Evolutionary conservation across 768 basidiomycete species (phyloP), one percentile per base, ranked within the genome.

Genomic region (Leucocoprinus sp.): DNA sequence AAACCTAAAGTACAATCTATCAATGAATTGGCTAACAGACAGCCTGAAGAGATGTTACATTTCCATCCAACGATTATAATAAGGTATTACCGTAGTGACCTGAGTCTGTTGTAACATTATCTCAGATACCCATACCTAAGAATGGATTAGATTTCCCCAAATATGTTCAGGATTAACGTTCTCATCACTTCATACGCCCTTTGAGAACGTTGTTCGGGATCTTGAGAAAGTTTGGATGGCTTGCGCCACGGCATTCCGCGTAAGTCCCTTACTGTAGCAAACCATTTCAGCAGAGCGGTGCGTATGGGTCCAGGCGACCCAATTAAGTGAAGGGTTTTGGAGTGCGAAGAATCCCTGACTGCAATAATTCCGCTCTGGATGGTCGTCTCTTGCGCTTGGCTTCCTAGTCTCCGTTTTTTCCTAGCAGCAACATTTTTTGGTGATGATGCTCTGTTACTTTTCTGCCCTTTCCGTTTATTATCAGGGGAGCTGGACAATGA

Each of bases 101-200:
- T 95, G 92, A 0, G 93, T 97, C 63, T 98, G 93, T 62, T 98
- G 93, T 2, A 93, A 71, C 93, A 96, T 96, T 47, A 96, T 82
- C 65, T 97, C 91, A 11, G 83, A 88, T 18, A 92, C 72, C 86
- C 88, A 90, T 19, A 91, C 85, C 87, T 87, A 53, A 12, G 22
- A 19, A 42, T 26, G 43, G 18, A 43, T 34, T 29, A 35, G 22
- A 37, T 41, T 40, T 8, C 8, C 36, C 26, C 14, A 41, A 24
- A 17, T 36, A n/a, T 22, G 37, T 31, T 35, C 35, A 37, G n/a
- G 29, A 45, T 31, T 7, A 31, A 31, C 31, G n/a, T 12, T 31
- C 39, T 24, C 43, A 35, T 45, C 56, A 92, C 93, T 74, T 96
- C 91, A 57, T 98, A 96, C 5, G 92, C 93, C 38, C 91, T 67